A percentile compares a stretch with the other conserved stretches of the same genome.
These are phyloP conservation scores for Fraxinus sp. DNA, from an alignment of 305 asterid species.

Conservation along the genomic window DNA sequence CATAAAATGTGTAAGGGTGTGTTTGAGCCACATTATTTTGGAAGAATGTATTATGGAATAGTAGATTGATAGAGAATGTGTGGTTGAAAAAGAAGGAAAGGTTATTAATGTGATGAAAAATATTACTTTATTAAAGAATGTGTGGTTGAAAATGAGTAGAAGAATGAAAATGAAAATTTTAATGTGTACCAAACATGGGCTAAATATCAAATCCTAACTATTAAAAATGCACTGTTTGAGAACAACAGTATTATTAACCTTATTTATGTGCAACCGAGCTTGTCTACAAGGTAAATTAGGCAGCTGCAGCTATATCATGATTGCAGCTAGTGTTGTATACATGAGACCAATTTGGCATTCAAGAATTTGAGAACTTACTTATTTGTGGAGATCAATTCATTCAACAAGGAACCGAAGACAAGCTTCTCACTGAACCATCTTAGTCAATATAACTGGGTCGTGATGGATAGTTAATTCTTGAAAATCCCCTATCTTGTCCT, in stretches of 20 bases:
- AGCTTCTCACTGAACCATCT: not conserved
- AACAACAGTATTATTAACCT: not conserved
- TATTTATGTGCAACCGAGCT: not conserved
- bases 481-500: not conserved
- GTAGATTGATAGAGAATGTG: too few species aligned
- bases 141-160: too few species aligned
- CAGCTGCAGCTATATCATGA: not conserved
- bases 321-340: not conserved
- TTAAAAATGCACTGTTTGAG: not conserved
- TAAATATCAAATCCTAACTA: not conserved
- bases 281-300: not conserved
- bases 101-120: too few species aligned
- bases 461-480: not conserved
- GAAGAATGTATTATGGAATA: too few species aligned
- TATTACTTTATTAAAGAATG: too few species aligned
- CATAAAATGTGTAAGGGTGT: not conserved
- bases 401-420: not conserved
- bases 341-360: not conserved
- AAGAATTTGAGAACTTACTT: not conserved
- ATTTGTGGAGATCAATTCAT: not conserved
- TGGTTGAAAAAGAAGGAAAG: too few species aligned
- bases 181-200: too few species aligned
- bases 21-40: too few species aligned
- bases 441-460: not conserved
- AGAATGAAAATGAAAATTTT: too few species aligned